Base-by-base conservation (phyloP, 2,329 filamentous ascomycete species). In the Fusarium brevicatenulatum region DNA sequence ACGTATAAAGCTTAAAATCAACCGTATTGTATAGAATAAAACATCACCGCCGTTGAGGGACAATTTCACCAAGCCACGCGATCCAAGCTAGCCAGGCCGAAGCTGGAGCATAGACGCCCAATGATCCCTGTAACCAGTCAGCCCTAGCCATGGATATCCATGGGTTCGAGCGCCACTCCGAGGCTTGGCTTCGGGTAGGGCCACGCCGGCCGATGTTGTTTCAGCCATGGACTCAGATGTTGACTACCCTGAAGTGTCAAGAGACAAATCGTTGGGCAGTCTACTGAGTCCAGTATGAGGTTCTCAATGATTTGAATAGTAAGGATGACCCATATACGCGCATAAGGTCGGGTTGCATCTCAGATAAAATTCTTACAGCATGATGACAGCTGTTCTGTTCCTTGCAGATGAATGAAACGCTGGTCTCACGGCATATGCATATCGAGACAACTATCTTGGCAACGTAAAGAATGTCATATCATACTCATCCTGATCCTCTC, bases 111-210 rank as follows among this genome's bases (percentile, higher is more conserved):
- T 68, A 54, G 37, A 39, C 64, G 43, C 37, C 34, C 16, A 9
- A 30, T 15, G 42, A 25, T 12, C 43, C 32, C n/a, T n/a, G 44
- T 12, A 43, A 11, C 9, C 25, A 49, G 42, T 68, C 49, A 63
- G 55, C 63, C 47, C 54, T 32, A 50, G 40, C 39, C 39, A 46
- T 25, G 54, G 50, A 39, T 39, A 25, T 25, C 34, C 52, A 32
- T 37, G 39, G 59, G 25, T 32, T 28, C 21, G 30, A 13, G 28
- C 34, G 55, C 57, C 65, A 68, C 30, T 49, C n/a, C 43, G 18
- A 30, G 39, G 39, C 50, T 57, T 64, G 49, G 66, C 49, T 63
- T 37, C 66, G 66, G 66, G 65, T 68, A 64, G 28, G 57, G 65
- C 66, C 43, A 46, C 64, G 19, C 52, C 44, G 34, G 28, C 44